Conservation (phyloP, 306 rosid genomes). For the Comarum palustre region DNA sequence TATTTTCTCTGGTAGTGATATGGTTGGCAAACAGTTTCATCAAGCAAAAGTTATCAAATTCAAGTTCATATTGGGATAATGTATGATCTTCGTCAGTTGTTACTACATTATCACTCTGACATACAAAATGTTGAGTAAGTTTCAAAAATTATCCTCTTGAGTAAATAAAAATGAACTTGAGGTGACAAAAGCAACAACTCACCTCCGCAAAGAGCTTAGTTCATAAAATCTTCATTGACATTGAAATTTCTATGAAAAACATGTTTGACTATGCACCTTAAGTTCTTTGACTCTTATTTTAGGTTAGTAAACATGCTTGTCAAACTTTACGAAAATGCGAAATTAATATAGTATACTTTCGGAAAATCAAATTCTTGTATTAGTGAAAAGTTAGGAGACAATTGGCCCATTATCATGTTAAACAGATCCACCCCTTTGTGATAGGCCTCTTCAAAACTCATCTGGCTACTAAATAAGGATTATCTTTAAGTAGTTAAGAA, state of each 20-base stretch:
- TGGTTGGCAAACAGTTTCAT: not conserved
- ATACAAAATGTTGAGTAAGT: not conserved
- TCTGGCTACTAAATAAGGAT: not conserved
- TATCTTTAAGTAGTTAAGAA: not conserved
- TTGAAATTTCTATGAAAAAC: not conserved
- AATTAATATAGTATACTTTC: too few species aligned
- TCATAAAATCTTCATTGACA: not conserved
- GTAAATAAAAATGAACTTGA: not conserved
- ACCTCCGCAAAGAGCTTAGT: too few species aligned
- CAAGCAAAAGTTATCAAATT: not conserved
- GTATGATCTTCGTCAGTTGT: not conserved
- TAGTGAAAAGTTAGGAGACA: not conserved
- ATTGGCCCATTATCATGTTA: not conserved
- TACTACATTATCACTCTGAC: not conserved
- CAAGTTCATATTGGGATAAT: not conserved
- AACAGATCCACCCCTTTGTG: not conserved
- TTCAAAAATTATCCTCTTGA: not conserved
- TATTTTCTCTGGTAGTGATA: too few species aligned
- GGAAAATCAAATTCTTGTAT: not conserved
- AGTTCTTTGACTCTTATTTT: too few species aligned
- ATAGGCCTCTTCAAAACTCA: not conserved
- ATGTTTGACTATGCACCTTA: not conserved
- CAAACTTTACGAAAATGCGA: too few species aligned
- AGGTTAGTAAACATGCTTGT: not conserved
- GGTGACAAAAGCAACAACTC: not conserved